Conservation (phyloP, 768 basidiomycete species). For the Fibroporia radiculosa region DNA sequence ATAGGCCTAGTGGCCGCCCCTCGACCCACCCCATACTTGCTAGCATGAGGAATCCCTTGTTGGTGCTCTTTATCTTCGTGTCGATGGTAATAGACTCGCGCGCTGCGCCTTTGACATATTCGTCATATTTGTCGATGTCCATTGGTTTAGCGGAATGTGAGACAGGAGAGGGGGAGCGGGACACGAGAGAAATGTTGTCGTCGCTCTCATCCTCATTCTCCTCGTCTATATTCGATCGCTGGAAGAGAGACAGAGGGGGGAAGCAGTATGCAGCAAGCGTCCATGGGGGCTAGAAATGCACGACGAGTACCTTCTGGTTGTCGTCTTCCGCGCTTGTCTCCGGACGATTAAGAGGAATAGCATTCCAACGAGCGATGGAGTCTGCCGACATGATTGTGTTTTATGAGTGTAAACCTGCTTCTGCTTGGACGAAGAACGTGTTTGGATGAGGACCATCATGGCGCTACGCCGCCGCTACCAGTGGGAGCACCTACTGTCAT, state of each 20-base stretch:
- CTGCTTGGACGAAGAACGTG: background rate
- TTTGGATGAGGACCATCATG: constrained; percentile 2
- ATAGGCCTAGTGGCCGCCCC: constrained; percentile 69
- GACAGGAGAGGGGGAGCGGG: constrained; percentile 68
- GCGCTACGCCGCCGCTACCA: background rate
- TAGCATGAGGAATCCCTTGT: constrained; percentile 76
- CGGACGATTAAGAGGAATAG: constrained; percentile 43
- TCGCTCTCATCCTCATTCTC: constrained; percentile 44
- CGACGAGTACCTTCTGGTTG: constrained; percentile 60
- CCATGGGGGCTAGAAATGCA: constrained; percentile 34
- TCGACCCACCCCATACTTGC: constrained; percentile 79
- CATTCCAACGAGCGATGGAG: constrained; percentile 66
- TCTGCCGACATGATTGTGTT: constrained; percentile 47
- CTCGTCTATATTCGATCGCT: constrained; percentile 50
- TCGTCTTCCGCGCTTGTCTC: constrained; percentile 15
- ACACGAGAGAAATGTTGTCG: constrained; percentile 65
- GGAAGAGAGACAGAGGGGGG: constrained; percentile 33
- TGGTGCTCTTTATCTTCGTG: constrained; percentile 69
- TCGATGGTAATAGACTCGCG: constrained; percentile 74
- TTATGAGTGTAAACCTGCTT: constrained; percentile 5
- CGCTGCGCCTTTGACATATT: constrained; percentile 36
- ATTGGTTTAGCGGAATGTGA: constrained; percentile 31
- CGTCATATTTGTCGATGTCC: constrained; percentile 62
- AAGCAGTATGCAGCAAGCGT: constrained; percentile 45
- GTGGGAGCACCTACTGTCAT: background rate